A percentile compares a stretch with the other conserved stretches of the same genome.
Conservation (phyloP, 495 filamentous ascomycete genomes). For the Daldinia grandis region DNA sequence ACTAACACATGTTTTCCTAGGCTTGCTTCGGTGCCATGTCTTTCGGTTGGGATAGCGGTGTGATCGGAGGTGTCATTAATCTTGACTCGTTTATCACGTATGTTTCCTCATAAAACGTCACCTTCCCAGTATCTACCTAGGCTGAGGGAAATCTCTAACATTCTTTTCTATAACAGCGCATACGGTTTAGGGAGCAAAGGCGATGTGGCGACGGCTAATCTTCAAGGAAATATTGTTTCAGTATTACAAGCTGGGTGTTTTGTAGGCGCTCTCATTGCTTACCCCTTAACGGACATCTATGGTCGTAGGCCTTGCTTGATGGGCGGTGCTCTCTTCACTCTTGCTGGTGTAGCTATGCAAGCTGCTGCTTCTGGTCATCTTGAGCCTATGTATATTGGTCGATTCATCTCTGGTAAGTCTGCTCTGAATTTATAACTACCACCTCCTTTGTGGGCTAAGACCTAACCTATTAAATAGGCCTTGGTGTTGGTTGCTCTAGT, state of each 20-base stretch:
- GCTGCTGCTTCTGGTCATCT: conserved; percentile 53
- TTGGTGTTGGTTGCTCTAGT: conserved; percentile 68
- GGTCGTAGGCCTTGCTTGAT: conserved; percentile 60
- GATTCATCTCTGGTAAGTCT: conserved; percentile 67
- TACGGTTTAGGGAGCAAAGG: conserved; percentile 44
- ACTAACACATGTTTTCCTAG: conserved; percentile 44
- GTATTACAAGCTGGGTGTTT: conserved; percentile 72
- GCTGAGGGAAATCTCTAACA: conserved; percentile 48
- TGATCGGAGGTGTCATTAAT: conserved; percentile 71
- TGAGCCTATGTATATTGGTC: conserved; percentile 69
- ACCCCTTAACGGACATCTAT: conserved; percentile 61
- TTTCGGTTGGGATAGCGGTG: conserved; percentile 71
- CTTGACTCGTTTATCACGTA: conserved; percentile 52
- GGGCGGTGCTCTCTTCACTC: conserved; percentile 49
- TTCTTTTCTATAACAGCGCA: conserved; percentile 47
- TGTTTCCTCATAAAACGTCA: neutral
- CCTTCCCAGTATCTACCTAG: conserved; percentile 43
- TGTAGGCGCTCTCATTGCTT: conserved; percentile 67
- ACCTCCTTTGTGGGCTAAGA: neutral
- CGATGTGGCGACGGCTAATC: conserved; percentile 46
- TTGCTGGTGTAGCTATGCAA: conserved; percentile 54
- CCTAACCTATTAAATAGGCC: conserved; percentile 44
- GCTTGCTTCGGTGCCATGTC: conserved; percentile 82
- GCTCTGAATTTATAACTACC: neutral
- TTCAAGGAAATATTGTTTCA: conserved; percentile 65